Percentiles rank a stretch among this genome's conserved stretches.
These are phyloP conservation scores for Conticribra weissflogii DNA, from an alignment of 108 stramenopile species.

Conservation along the genomic window DNA sequence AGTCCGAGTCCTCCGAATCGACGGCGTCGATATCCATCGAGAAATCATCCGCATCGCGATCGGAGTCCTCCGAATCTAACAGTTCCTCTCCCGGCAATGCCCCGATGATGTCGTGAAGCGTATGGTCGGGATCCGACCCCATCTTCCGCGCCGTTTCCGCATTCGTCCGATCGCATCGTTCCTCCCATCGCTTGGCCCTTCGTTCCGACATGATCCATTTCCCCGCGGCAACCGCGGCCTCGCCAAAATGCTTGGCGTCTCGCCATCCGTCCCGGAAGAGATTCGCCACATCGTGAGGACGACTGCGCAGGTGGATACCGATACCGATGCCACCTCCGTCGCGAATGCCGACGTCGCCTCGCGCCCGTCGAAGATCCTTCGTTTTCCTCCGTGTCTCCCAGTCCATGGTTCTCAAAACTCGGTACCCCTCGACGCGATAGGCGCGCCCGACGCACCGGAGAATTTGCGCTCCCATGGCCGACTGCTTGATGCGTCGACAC, in stretches of 20 bases:
- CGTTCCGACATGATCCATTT: constrained; percentile 58
- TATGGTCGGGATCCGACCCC: neutral
- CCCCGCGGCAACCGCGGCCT: constrained; percentile 60
- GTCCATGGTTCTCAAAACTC: constrained; percentile 26
- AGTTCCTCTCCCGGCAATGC: constrained; percentile 12
- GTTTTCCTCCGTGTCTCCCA: neutral
- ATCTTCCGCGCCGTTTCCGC: constrained; percentile 2
- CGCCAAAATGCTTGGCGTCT: constrained; percentile 47
- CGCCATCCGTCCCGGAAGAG: constrained; percentile 53
- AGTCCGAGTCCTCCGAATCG: constrained; percentile 2
- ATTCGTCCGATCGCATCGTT: constrained; percentile 7
- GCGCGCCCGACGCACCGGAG: constrained; percentile 82
- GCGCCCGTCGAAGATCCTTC: neutral
- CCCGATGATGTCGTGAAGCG: constrained; percentile 12
- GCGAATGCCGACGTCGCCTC: neutral
- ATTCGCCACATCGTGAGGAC: constrained; percentile 24
- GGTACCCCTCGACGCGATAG: constrained; percentile 67
- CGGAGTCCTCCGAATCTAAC: constrained; percentile 19
- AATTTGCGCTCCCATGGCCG: constrained; percentile 79
- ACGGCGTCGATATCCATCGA: neutral
- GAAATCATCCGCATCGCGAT: constrained; percentile 15
- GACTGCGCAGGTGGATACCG: neutral
- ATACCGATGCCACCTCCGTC: constrained; percentile 8
- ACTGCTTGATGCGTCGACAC: constrained; percentile 57
- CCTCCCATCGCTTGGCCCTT: constrained; percentile 38